These are phyloP conservation scores for Chlorella variabilis DNA, from an alignment of 163 green algal genomes.

Conservation along the genomic window DNA sequence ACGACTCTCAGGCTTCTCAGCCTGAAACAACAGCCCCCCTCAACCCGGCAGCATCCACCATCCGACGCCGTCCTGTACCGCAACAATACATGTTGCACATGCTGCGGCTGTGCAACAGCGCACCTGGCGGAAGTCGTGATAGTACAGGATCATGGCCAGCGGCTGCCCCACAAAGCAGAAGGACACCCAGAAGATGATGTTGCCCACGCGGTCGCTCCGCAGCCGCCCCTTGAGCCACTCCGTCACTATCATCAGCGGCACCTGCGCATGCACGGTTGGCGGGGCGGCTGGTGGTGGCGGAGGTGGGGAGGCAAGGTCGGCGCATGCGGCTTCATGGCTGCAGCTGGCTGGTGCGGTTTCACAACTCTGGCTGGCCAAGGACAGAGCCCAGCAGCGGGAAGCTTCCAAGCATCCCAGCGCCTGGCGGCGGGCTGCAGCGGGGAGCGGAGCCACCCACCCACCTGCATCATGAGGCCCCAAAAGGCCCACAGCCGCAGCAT, in stretches of 20 bases:
- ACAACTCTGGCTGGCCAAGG: too few relatives aligned
- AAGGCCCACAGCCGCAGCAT: constrained; percentile 75
- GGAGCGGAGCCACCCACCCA: background rate
- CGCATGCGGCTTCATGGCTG: background rate
- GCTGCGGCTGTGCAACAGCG: background rate
- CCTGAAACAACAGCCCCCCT: too few relatives aligned
- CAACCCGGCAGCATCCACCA: too few relatives aligned
- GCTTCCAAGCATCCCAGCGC: too few relatives aligned
- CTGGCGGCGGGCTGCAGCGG: too few relatives aligned
- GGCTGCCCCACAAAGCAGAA: constrained; percentile 95
- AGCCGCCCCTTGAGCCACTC: constrained; percentile 71
- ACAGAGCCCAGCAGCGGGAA: too few relatives aligned
- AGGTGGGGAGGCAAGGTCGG: background rate
- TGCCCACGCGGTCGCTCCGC: constrained; percentile 70
- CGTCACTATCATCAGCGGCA: constrained; percentile 81
- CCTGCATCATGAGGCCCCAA: constrained; percentile 81
- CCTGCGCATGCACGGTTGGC: constrained; percentile 41
- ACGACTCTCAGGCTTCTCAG: too few relatives aligned
- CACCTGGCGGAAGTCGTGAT: constrained; percentile 74
- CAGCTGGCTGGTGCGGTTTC: too few relatives aligned
- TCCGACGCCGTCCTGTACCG: too few relatives aligned
- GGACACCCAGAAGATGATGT: constrained; percentile 89
- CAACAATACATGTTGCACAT: too few relatives aligned
- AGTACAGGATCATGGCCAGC: constrained; percentile 86
- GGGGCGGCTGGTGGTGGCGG: background rate